Evolutionary conservation across 768 basidiomycete genomes (phyloP), one percentile per base, ranked within the genome.

Genomic region (Collybia nuda): DNA sequence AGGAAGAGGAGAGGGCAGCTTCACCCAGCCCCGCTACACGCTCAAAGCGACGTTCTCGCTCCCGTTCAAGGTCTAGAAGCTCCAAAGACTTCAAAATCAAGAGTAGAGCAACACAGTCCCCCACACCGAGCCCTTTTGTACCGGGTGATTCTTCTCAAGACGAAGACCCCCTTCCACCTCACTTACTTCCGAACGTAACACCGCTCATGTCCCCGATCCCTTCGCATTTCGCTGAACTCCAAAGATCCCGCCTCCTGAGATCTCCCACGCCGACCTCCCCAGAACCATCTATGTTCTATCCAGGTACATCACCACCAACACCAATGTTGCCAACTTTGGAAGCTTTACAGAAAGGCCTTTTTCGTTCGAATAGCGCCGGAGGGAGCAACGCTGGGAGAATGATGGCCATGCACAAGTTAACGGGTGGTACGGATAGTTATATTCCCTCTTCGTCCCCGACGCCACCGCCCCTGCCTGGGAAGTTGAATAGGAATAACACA

Each of bases 341-440:
- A 59, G 88, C 86, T 18, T 71, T 95, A 32, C 85, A 86, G 62
- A 81, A 76, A 60, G 86, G 87, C 14, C 79, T 97, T 2, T 85
- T 90, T 61, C 85, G 94, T 17, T 95, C 94, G 2, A 94, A 95
- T 64, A 95, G 93, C 61, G 90, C 90, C n/a, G 89, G 88, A 18
- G 79, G 87, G 46, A 80, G 85, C 18, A 55, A 55, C 44, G 84
- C 82, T 24, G 72, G 73, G 26, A 73, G 88, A 41, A 79, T 82
- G 58, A 72, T 84, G 67, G 93, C 93, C 3, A 82, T 96, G 81
- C 84, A 84, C 55, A 94, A 93, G 64, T 74, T 97, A 48, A 93
- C 88, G 1, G 88, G 90, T 36, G 87, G 85, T 22, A 76, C 78
- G 42, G 88, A 89, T 54, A 71, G 76, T 4, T 80, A 82, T 54